Percentiles rank a stretch among this genome's conserved stretches.
These are phyloP conservation scores for Boletus vermiculosoides DNA, from an alignment of 768 basidiomycete species.

Conservation along the genomic window DNA sequence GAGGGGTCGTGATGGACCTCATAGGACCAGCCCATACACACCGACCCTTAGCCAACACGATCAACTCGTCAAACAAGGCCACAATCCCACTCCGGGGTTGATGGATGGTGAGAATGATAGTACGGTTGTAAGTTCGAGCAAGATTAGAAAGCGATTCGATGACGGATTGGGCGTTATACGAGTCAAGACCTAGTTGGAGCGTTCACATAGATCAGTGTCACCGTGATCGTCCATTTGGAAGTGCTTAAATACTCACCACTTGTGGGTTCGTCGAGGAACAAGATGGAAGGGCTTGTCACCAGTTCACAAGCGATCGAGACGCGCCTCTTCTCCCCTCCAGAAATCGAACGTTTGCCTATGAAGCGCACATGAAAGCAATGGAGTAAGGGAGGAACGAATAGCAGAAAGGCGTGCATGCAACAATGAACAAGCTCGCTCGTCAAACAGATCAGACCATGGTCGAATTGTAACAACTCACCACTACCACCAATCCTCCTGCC, in stretches of 20 bases:
- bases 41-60: conserved; percentile 83
- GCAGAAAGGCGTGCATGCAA: background rate
- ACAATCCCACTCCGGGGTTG: conserved; percentile 98
- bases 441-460: background rate
- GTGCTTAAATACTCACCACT: conserved; percentile 56
- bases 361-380: background rate
- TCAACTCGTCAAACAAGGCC: conserved; percentile 87
- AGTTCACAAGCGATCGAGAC: conserved; percentile 98
- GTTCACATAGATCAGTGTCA: conserved; percentile 1
- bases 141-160: conserved; percentile 84
- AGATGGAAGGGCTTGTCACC: conserved; percentile 92
- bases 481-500: conserved; percentile 87
- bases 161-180: conserved; percentile 95
- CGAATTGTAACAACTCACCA: conserved; percentile 46
- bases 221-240: background rate
- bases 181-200: conserved; percentile 68
- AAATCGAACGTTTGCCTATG: conserved; percentile 84
- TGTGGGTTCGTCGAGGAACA: conserved; percentile 97
- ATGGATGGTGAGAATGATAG: conserved; percentile 96
- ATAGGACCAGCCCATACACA: conserved; percentile 35
- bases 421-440: background rate
- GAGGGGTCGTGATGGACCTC: conserved; percentile 11
- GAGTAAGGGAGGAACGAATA: background rate
- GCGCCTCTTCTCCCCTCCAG: conserved; percentile 95
- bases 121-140: conserved; percentile 87